Evolutionary conservation across 2,329 filamentous ascomycete genomes (phyloP).

Genomic region (Nannizziopsis arthrosporioides): DNA sequence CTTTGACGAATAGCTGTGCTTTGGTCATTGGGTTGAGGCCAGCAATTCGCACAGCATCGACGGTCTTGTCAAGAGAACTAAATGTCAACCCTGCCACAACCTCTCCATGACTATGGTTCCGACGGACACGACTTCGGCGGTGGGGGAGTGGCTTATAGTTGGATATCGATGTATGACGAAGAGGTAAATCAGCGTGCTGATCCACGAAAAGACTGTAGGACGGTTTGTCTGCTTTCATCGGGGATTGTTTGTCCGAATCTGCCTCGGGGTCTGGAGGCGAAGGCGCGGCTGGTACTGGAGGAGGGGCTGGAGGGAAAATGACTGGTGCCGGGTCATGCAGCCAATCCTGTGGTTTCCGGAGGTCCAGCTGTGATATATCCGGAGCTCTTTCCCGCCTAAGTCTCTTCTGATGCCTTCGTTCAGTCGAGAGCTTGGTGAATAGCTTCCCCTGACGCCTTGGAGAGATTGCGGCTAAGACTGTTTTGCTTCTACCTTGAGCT

Average conservation of each 20-base stretch:
- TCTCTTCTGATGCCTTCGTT: constrained; percentile 24
- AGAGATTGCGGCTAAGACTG: background rate
- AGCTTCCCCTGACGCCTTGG: background rate
- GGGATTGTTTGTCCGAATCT: background rate
- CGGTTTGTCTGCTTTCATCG: background rate
- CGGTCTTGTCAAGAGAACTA: constrained; percentile 20
- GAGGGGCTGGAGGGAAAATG: background rate
- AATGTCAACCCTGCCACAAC: constrained; percentile 23
- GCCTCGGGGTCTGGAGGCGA: background rate
- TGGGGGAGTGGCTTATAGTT: background rate
- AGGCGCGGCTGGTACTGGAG: background rate
- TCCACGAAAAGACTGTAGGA: constrained; percentile 17
- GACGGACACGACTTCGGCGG: background rate
- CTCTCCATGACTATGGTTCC: constrained; percentile 19
- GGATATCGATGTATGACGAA: too few relatives aligned
- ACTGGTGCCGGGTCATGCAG: constrained; percentile 1
- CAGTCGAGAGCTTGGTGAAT: constrained; percentile 21
- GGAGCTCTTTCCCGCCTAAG: constrained; percentile 26
- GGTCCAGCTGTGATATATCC: constrained; percentile 26
- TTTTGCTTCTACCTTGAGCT: constrained; percentile 1
- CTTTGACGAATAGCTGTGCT: constrained; percentile 13
- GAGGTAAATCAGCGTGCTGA: constrained; percentile 11
- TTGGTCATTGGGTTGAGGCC: constrained; percentile 16
- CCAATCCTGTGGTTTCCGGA: constrained; percentile 29
- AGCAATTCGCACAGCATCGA: constrained; percentile 25